Conservation (phyloP, 2,329 filamentous ascomycete species). For the Paecilomyces fulvus region DNA sequence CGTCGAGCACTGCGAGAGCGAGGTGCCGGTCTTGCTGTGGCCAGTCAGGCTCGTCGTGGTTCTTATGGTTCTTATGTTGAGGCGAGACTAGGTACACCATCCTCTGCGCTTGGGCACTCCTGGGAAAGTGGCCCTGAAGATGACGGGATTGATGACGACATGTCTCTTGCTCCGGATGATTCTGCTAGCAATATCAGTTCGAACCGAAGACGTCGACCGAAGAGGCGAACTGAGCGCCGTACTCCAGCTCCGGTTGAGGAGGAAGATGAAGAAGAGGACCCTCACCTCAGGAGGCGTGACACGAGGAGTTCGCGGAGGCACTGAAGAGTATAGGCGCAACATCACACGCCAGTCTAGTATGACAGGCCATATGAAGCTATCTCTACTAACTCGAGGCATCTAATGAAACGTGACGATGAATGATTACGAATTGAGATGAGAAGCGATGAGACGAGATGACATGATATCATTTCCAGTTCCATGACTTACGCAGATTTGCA, state of each 20-base stretch:
- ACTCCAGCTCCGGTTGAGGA: conserved; percentile 41
- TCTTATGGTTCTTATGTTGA: conserved; percentile 32
- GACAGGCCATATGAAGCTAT: background rate
- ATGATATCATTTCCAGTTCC: background rate
- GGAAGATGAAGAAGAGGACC: conserved; percentile 36
- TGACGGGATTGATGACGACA: conserved; percentile 37
- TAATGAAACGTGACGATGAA: background rate
- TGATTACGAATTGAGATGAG: background rate
- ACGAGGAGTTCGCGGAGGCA: background rate
- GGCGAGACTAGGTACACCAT: conserved; percentile 35
- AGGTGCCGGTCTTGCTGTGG: conserved; percentile 60
- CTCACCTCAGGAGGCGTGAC: conserved; percentile 5
- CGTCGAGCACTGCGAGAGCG: conserved; percentile 72
- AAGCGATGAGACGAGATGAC: background rate
- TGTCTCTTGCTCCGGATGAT: conserved; percentile 40
- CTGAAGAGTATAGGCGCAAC: background rate
- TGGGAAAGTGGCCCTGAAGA: conserved; percentile 38
- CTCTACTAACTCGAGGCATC: background rate
- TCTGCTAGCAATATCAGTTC: conserved; percentile 43
- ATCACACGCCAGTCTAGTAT: background rate
- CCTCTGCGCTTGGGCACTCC: conserved; percentile 20
- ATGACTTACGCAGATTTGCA: background rate
- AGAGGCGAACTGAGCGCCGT: conserved; percentile 40
- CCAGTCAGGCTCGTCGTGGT: conserved; percentile 37
- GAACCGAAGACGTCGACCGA: conserved; percentile 36